Evolutionary conservation across 2,329 filamentous ascomycete genomes (phyloP), one percentile per base, ranked within the genome.

Genomic region (Bipolaris gigantea): DNA sequence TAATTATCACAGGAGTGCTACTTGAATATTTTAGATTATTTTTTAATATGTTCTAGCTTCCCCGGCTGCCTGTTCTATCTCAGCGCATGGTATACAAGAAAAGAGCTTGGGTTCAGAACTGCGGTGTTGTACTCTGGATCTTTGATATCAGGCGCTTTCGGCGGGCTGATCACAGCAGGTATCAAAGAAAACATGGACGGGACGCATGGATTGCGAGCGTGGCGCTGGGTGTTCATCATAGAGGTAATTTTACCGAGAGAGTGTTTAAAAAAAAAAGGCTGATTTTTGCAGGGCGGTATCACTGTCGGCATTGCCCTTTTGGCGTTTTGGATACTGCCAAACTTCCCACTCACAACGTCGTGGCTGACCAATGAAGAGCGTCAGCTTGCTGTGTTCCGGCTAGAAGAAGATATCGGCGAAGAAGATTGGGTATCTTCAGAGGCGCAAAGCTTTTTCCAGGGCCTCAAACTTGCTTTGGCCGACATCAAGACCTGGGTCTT

Each of bases 131-230:
- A 89, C 69, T 84, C 85, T 0, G 89, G 87, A 0, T 85, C 85
- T 0, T 77, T 90, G 25, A 81, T 91, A 18, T 87, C 85, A 0
- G 87, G 87, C 4, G 88, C 88, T 1, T 90, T 91, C 64, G 88
- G 86, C 0, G 88, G 86, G 32, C 62, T 81, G n/a, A 77, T 81
- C 25, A 78, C 79, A 11, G 79, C 78, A n/a, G 79, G 87, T 6
- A 89, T 92, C 50, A 85, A 83, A 0, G 76, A 77, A n/a, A 83
- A 86, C 45, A 82, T 92, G 78, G 80, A 88, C 55, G 80, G 83
- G 2, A 73, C 73, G 0, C 74, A 73, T 7, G 86, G 86, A 0
- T 74, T 86, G 2, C 73, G 78, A 2, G 85, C 85, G 4, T 90
- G 81, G 87, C 77, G 85, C 11, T 87, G 83, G 82, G 75, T 89